These are phyloP conservation scores for Gypsophila paniculata DNA, from an alignment of 179 eudicot species.

Conservation along the genomic window DNA sequence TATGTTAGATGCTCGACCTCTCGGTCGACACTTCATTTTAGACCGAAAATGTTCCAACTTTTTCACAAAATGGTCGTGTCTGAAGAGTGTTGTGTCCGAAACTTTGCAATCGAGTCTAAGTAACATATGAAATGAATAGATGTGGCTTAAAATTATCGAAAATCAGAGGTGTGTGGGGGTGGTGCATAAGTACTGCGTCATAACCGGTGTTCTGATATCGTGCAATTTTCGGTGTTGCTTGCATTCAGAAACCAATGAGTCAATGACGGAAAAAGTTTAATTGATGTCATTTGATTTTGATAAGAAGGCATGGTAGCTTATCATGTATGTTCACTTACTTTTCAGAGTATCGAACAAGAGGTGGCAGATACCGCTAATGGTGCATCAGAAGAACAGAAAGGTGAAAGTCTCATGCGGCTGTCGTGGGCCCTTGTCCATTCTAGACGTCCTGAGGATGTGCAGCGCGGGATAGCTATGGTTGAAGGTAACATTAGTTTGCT, in stretches of 20 bases:
- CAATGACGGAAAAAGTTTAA: too few species aligned
- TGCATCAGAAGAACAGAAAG: conserved; percentile 42
- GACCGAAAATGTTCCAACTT: too few species aligned
- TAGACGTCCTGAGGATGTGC: conserved; percentile 60
- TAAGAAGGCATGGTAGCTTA: conserved; percentile 2
- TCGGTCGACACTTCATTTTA: background rate
- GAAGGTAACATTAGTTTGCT: conserved; percentile 41
- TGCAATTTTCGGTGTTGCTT: background rate
- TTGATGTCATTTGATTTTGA: too few species aligned
- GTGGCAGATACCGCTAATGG: conserved; percentile 51
- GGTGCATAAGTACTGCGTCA: background rate
- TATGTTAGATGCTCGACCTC: too few species aligned
- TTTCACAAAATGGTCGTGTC: too few species aligned
- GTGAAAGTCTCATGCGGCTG: conserved; percentile 54
- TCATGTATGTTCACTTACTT: background rate
- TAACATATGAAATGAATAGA: background rate
- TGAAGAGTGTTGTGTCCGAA: too few species aligned
- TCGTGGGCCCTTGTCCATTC: conserved; percentile 79
- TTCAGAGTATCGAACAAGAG: conserved; percentile 62
- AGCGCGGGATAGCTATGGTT: conserved; percentile 79
- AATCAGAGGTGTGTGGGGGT: background rate
- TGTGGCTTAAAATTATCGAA: background rate
- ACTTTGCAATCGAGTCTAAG: background rate
- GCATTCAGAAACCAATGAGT: background rate
- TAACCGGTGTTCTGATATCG: background rate